Evolutionary conservation across 2,329 filamentous ascomycete genomes (phyloP), one percentile per base, ranked within the genome.

Genomic region (Sporothrix globosa): DNA sequence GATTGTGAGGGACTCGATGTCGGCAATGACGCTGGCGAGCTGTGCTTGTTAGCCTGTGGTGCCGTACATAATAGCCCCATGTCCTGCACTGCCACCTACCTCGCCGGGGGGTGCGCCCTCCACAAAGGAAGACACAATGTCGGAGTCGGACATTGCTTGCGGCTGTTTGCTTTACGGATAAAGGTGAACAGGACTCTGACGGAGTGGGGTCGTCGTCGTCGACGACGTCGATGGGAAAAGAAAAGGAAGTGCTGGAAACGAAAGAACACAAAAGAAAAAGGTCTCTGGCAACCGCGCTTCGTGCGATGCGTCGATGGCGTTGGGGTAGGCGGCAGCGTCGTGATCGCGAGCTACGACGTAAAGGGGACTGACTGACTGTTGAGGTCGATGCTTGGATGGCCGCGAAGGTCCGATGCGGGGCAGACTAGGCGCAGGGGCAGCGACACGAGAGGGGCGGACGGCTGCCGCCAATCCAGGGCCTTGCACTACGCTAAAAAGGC

Each of bases 61-160:
- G 44, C 30, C 7, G 2, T 44, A 13, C 39, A 3, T 19, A 1
- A 3, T 39, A 13, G 41, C 41, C 3, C 1, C 39, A 13, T 27
- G 74, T 80, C 3, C 7, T 19, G 10, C 4, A 13, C 52, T 27
- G 50, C 30, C 4, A 2, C 82, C 76, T 88, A 97, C 95, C 91
- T 99, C 96, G 84, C 96, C 96, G 27, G 96, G 96, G 63, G 96
- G 96, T 77, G 96, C 93, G 78, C 93, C 92, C 83, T 97, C 90
- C 74, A 99, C 90, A 80, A 98, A 99, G 67, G 93, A 90, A 75
- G 93, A 91, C 74, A 92, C 85, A 70, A 89, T 88, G 72, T 87
- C 85, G 73, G 88, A 75, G 70, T 83, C 79, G 27, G 71, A 70
- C 50, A 54, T 67, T 27, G 52, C 30, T 27, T 34, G 34, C 34